These are phyloP conservation scores for Leishmania tropica DNA, from an alignment of 208 protist genomes.

Conservation along the genomic window DNA sequence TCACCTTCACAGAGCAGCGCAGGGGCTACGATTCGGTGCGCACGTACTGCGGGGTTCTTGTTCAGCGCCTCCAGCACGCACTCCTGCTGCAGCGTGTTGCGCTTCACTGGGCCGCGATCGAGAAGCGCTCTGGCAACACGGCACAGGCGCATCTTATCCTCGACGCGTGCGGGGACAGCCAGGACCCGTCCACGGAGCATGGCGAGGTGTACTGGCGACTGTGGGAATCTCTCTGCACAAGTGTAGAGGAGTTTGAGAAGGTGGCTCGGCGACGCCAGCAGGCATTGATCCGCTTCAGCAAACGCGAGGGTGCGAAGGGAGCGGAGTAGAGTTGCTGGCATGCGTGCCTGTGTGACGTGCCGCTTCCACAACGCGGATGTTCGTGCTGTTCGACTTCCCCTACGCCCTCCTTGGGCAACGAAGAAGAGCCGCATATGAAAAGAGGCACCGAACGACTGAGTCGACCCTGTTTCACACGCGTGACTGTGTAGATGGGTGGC, in stretches of 20 bases:
- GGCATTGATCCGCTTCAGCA: constrained; percentile 46
- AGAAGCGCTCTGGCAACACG: constrained; percentile 60
- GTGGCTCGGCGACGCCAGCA: constrained; percentile 68
- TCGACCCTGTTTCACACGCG: not conserved
- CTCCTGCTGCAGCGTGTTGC: constrained; percentile 63
- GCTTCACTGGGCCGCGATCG: constrained; percentile 79
- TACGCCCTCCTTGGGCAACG: not conserved
- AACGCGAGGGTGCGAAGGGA: not conserved
- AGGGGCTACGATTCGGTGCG: constrained; percentile 52
- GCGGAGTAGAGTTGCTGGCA: not conserved
- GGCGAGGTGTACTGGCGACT: constrained; percentile 72
- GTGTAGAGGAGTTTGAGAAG: constrained; percentile 61
- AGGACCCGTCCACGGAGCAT: constrained; percentile 56
- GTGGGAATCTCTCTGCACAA: constrained; percentile 77
- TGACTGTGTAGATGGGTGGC: not conserved
- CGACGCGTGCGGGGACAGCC: constrained; percentile 70
- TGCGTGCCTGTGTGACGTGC: not conserved
- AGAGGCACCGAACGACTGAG: not conserved
- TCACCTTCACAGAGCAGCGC: constrained; percentile 46
- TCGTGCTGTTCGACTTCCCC: not conserved
- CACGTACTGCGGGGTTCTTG: constrained; percentile 42
- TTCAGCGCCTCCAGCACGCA: constrained; percentile 33
- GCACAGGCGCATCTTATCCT: constrained; percentile 61
- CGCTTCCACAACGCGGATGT: not conserved
- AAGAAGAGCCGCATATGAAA: not conserved